These are phyloP conservation scores for Trichocomaceae sp. DNA, from an alignment of 2,329 filamentous ascomycete species.

Conservation along the genomic window DNA sequence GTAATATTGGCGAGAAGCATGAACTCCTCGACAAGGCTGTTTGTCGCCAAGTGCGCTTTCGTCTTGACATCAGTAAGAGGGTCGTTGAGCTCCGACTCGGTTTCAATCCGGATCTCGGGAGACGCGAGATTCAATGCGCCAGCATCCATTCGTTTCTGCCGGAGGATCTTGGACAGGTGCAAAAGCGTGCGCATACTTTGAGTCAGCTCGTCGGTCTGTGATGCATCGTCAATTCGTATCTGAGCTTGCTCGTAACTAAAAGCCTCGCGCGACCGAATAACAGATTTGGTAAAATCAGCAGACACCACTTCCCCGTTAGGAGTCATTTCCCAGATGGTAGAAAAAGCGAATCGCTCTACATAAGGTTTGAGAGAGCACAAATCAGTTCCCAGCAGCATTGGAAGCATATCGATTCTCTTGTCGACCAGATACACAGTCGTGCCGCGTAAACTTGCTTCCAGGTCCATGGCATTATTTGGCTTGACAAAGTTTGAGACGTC, in stretches of 20 bases:
- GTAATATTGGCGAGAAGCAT: conserved; percentile 98
- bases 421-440: conserved; percentile 97
- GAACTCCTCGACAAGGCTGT: conserved; percentile 97
- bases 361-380: conserved; percentile 95
- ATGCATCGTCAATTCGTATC: conserved; percentile 80
- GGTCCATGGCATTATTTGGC: conserved; percentile 94
- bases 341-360: conserved; percentile 89
- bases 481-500: conserved; percentile 99
- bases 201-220: conserved; percentile 83
- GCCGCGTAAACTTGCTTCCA: conserved; percentile 85
- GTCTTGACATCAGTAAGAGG: conserved; percentile 87
- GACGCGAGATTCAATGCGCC: conserved; percentile 92
- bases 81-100: conserved; percentile 91
- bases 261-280: conserved; percentile 91
- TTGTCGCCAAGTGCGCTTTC: conserved; percentile 88
- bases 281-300: conserved; percentile 90
- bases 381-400: conserved; percentile 90
- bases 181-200: conserved; percentile 81
- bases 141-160: conserved; percentile 92
- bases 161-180: conserved; percentile 83
- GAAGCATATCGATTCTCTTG: conserved; percentile 99
- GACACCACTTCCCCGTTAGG: conserved; percentile 76
- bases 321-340: conserved; percentile 81
- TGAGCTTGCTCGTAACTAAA: conserved; percentile 98
- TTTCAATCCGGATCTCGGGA: conserved; percentile 94